Conservation (phyloP, 176 grass and related monocot genomes). For the Eragrostis curvula region DNA sequence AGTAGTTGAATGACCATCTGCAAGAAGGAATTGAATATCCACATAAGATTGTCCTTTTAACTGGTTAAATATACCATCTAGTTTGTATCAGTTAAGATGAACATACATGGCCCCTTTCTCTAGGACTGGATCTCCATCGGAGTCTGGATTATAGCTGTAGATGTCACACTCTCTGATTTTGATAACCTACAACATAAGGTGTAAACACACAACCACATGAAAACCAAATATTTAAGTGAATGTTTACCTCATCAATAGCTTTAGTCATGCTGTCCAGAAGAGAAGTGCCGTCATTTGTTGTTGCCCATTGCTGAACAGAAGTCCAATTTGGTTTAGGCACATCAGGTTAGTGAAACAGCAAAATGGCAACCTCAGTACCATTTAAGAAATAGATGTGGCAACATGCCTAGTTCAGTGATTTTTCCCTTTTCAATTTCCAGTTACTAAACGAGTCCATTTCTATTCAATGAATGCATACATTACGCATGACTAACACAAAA, state of each 20-base stretch:
- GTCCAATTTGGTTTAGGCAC: not conserved
- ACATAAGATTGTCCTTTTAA: slow-evolving; percentile 29
- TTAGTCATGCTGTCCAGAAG: slow-evolving; percentile 90
- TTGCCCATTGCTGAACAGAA: slow-evolving; percentile 75
- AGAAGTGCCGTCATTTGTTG: slow-evolving; percentile 61
- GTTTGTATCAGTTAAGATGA: slow-evolving; percentile 6
- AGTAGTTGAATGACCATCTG: slow-evolving; percentile 94
- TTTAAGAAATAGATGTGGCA: not conserved
- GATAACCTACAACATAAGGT: slow-evolving; percentile 65
- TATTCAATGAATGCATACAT: not conserved
- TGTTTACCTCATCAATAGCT: slow-evolving; percentile 83
- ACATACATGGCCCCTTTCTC: slow-evolving; percentile 95
- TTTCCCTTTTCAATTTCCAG: not conserved
- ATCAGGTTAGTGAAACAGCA: not conserved
- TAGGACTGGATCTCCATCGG: slow-evolving; percentile 76
- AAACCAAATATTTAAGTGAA: slow-evolving; percentile 6
- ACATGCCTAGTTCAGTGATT: not conserved
- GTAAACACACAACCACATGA: not conserved
- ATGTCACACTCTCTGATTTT: slow-evolving; percentile 89
- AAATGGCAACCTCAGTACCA: not conserved
- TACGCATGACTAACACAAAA: not conserved
- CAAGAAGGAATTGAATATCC: slow-evolving; percentile 29
- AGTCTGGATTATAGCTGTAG: slow-evolving; percentile 93
- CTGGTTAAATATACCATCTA: not conserved
- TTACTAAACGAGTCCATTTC: not conserved